phyloP scores from a whole-genome alignment of 106 monocot genomes.

The Dendrobium nobile region DNA sequence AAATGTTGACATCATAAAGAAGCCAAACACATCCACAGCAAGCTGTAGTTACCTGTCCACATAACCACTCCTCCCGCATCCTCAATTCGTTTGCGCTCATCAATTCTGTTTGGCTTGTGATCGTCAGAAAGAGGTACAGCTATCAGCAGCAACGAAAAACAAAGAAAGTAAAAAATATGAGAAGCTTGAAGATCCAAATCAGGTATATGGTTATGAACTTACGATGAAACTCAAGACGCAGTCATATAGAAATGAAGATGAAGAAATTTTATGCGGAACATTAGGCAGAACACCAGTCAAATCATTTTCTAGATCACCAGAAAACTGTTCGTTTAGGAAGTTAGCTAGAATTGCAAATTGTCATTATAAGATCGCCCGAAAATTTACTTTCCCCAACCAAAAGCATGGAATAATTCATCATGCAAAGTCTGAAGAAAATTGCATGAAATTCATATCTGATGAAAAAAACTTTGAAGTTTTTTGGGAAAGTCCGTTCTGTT shows the following conservation, averaged over 20 bases:
- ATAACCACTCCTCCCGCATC: slow-evolving; percentile 80
- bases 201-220: too few relatives aligned
- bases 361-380: neutral
- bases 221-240: too few relatives aligned
- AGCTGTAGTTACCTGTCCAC: slow-evolving; percentile 59
- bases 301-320: neutral
- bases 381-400: neutral
- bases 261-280: neutral
- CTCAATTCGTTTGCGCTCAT: slow-evolving; percentile 84
- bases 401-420: neutral
- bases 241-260: neutral
- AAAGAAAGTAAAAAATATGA: neutral
- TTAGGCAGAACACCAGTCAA: neutral
- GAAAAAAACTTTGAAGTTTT: too few relatives aligned
- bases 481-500: neutral
- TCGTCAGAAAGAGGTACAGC: slow-evolving; percentile 75
- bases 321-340: neutral
- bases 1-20: neutral
- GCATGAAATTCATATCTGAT: neutral
- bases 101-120: slow-evolving; percentile 90
- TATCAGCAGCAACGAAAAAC: slow-evolving; percentile 13
- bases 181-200: neutral
- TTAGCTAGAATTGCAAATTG: neutral
- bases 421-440: neutral
- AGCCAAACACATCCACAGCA: neutral